Evolutionary conservation across 2,329 filamentous ascomycete genomes (phyloP), one percentile per base, ranked within the genome.

Genomic region (Pseudocercospora eumusae): DNA sequence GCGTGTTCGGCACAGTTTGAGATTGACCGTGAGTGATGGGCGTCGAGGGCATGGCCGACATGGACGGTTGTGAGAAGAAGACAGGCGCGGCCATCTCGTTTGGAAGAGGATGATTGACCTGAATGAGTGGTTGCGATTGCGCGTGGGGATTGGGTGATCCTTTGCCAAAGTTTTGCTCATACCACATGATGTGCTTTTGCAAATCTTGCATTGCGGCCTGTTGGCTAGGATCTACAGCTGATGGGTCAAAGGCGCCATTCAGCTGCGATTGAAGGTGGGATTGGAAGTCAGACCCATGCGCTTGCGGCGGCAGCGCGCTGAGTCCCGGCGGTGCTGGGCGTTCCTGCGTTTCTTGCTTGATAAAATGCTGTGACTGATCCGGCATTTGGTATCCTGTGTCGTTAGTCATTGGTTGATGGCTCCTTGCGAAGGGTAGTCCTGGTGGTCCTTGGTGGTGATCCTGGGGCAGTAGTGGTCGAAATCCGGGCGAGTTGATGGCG

Each of bases 281-380:
- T 66, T 77, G 76, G 69, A 76, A 77, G 68, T 76, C 72, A 65
- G 59, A 52, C 57, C 36, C 55, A 52, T 53, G 68, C 57, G 66
- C 61, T 55, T 64, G 64, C 47, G 62, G 50, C 58, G 61, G 64
- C 61, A 60, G 62, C 57, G 64, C 57, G 62, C 60, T 67, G 58
- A 57, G 53, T 84, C 89, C 88, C 86, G 89, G 89, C 86, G 85
- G 86, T 85, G 85, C 86, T 86, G 83, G 92, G 90, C 88, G 91
- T 87, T 54, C 52, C 86, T 93, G 91, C 87, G 89, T 85, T 90
- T 91, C 90, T 88, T 88, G 89, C 88, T 92, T 85, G 57, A 64
- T 65, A 81, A 86, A 84, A 85, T 92, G 89, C 85, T 93, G 90
- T 56, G 55, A 36, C 84, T 81, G 80, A 84, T 91, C 88, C 83